Percentiles rank a stretch among this genome's conserved stretches.
These are phyloP conservation scores for Kodamaea neixiangensis DNA, from an alignment of 805 yeast genomes.

Conservation along the genomic window DNA sequence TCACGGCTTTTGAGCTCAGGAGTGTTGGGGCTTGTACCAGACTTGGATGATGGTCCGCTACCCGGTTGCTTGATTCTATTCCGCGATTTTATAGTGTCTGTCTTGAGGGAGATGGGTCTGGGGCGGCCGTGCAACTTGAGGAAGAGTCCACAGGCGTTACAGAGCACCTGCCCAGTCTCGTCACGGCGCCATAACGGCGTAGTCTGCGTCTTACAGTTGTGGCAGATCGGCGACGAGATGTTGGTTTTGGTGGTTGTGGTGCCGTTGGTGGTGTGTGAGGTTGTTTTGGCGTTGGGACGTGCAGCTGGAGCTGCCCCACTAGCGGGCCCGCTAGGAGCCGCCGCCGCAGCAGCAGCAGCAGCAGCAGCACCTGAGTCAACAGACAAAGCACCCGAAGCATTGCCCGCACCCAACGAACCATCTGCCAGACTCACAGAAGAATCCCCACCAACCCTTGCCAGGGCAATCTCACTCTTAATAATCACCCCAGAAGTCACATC, in stretches of 20 bases:
- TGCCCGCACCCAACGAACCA: neutral
- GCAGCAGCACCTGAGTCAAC: neutral
- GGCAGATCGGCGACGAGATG: constrained; percentile 71
- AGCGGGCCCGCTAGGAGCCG: constrained; percentile 42
- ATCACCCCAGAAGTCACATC: neutral
- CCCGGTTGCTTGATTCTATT: constrained; percentile 69
- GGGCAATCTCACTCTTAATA: neutral
- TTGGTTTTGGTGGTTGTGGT: constrained; percentile 65
- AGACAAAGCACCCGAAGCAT: neutral
- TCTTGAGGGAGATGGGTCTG: constrained; percentile 86
- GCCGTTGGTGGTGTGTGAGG: constrained; percentile 58
- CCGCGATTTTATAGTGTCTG: constrained; percentile 89
- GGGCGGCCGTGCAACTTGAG: constrained; percentile 90
- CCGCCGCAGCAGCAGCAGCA: neutral
- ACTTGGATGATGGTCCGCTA: constrained; percentile 20
- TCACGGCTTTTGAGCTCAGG: constrained; percentile 59
- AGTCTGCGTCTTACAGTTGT: constrained; percentile 87
- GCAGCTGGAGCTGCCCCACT: constrained; percentile 16
- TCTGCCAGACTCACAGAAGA: neutral
- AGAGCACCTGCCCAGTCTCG: constrained; percentile 81
- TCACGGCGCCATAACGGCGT: constrained; percentile 96
- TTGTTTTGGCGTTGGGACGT: constrained; percentile 65
- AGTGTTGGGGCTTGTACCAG: constrained; percentile 50
- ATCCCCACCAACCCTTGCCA: neutral
- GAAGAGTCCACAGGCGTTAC: constrained; percentile 93